phyloP scores from a whole-genome alignment of 192 early-diverging fungal species.

The Martensiomyces pterosporus region DNA sequence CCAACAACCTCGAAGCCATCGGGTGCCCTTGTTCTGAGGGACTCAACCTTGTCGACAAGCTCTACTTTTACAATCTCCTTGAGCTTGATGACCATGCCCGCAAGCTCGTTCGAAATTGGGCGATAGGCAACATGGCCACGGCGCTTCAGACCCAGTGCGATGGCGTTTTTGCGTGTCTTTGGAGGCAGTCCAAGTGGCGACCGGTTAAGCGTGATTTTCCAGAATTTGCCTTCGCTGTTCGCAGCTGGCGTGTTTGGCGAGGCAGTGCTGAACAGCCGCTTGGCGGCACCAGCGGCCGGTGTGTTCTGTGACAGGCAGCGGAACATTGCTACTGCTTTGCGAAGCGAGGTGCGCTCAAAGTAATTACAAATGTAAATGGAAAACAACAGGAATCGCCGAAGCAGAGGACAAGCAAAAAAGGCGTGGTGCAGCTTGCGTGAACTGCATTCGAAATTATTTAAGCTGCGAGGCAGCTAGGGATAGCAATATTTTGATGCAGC shows the following conservation, averaged over 20 bases:
- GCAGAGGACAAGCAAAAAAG: slow-evolving; percentile 1
- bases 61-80: slow-evolving; percentile 60
- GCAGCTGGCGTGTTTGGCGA: background rate
- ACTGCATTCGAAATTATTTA: too few relatives aligned
- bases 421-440: too few relatives aligned
- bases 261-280: background rate
- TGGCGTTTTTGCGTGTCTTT: slow-evolving; percentile 45
- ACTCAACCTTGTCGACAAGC: slow-evolving; percentile 33
- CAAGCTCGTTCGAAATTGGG: slow-evolving; percentile 47
- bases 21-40: slow-evolving; percentile 16
- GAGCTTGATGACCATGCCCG: slow-evolving; percentile 61
- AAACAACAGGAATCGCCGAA: background rate
- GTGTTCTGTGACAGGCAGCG: slow-evolving; percentile 6
- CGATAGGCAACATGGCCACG: slow-evolving; percentile 58
- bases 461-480: too few relatives aligned
- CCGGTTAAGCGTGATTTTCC: slow-evolving; percentile 59
- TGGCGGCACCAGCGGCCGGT: background rate
- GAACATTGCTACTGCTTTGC: slow-evolving; percentile 6
- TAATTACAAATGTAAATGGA: background rate
- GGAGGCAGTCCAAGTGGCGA: slow-evolving; percentile 57
- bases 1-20: slow-evolving; percentile 46
- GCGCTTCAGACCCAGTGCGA: slow-evolving; percentile 51
- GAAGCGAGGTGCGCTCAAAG: background rate
- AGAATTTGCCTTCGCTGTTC: slow-evolving; percentile 29
- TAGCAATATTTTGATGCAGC: too few relatives aligned